phyloP scores from a whole-genome alignment of 176 grass and related monocot genomes.

The Rhynchospora tenuis region DNA sequence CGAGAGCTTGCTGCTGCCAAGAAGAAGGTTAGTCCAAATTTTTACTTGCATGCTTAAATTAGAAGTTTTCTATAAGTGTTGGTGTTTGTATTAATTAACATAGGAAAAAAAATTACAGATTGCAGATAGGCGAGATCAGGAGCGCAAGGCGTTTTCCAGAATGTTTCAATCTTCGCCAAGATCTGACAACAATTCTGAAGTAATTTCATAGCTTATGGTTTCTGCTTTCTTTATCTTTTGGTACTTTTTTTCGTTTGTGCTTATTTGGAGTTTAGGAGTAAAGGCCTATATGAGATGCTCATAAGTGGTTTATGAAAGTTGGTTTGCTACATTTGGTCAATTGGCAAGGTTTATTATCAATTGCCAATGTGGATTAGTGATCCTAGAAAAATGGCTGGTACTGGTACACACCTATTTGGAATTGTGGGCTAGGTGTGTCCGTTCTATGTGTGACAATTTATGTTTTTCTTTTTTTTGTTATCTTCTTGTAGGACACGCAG shows the following conservation, averaged over 20 bases:
- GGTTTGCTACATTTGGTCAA: neutral
- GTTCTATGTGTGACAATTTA: neutral
- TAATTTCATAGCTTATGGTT: constrained; percentile 18
- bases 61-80: neutral
- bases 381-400: neutral
- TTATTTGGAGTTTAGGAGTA: neutral
- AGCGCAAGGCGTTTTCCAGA: constrained; percentile 76
- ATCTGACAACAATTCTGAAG: constrained; percentile 48
- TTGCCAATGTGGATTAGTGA: neutral
- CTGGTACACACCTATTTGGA: neutral
- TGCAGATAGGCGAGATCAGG: constrained; percentile 54
- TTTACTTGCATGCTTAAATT: neutral
- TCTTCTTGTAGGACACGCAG: constrained; percentile 3
- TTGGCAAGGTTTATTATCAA: neutral
- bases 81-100: neutral
- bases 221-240: neutral
- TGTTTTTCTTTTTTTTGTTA: neutral
- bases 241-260: neutral
- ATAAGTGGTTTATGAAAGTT: neutral
- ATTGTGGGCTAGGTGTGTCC: neutral
- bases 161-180: constrained; percentile 70
- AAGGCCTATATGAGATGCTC: neutral
- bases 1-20: constrained; percentile 78
- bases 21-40: constrained; percentile 58
- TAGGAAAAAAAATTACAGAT: constrained; percentile 36